These are phyloP conservation scores for Mycena vulgaris DNA, from an alignment of 768 basidiomycete genomes.

Conservation along the genomic window DNA sequence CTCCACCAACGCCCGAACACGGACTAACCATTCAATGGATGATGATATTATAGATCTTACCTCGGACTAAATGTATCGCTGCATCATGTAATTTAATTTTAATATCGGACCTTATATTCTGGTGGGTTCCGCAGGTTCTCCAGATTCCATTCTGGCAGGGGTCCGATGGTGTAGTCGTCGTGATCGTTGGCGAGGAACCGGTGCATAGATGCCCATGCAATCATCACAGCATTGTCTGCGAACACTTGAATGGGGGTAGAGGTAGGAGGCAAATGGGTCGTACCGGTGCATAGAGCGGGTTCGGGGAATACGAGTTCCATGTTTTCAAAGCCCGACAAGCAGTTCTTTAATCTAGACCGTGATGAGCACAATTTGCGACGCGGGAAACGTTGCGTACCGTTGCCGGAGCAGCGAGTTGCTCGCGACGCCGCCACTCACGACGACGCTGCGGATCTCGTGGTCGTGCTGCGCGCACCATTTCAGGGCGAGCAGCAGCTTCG, in stretches of 20 bases:
- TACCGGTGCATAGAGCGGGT: constrained; percentile 85
- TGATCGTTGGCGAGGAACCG: constrained; percentile 77
- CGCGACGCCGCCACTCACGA: constrained; percentile 95
- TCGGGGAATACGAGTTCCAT: constrained; percentile 83
- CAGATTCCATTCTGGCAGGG: constrained; percentile 85
- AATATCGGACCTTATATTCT: background rate
- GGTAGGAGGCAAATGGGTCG: constrained; percentile 27
- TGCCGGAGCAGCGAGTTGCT: constrained; percentile 82
- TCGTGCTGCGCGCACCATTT: constrained; percentile 58
- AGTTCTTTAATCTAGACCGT: constrained; percentile 48
- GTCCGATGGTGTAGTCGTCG: constrained; percentile 73
- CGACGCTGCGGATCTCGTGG: constrained; percentile 70
- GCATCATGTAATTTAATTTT: background rate
- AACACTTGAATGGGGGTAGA: background rate
- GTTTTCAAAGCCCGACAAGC: constrained; percentile 38
- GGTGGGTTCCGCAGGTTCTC: constrained; percentile 59
- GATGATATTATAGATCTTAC: constrained; percentile 30
- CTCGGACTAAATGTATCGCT: constrained; percentile 5
- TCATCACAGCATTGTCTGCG: constrained; percentile 96
- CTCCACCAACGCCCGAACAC: constrained; percentile 18
- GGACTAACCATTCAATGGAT: constrained; percentile 43
- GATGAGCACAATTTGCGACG: background rate
- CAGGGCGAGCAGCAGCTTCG: constrained; percentile 76
- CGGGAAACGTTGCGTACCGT: constrained; percentile 59
- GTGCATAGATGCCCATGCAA: constrained; percentile 92